phyloP scores from a whole-genome alignment of 805 yeast genomes.

The Kluyveromyces siamensis region DNA sequence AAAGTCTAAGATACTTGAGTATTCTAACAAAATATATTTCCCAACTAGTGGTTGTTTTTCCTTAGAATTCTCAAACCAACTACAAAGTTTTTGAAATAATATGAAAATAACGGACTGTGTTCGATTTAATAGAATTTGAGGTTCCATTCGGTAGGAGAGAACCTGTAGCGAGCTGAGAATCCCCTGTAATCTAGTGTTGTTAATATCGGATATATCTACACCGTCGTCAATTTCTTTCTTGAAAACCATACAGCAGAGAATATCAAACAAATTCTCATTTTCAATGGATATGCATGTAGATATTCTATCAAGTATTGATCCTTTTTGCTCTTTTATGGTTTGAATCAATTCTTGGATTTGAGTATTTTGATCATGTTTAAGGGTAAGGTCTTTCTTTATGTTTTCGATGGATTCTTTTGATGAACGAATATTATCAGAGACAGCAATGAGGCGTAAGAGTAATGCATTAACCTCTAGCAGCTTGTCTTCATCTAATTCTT shows the following conservation, averaged over 20 bases:
- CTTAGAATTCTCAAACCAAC: background rate
- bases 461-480: background rate
- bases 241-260: constrained; percentile 9
- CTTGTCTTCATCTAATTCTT: background rate
- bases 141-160: constrained; percentile 15
- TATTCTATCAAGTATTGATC: constrained; percentile 6
- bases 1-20: constrained; percentile 14
- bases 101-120: constrained; percentile 18
- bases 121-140: constrained; percentile 10
- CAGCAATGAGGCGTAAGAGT: background rate
- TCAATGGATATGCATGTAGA: background rate
- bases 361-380: background rate
- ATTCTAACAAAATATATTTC: constrained; percentile 8
- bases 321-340: background rate
- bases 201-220: background rate
- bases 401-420: background rate
- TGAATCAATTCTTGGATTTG: background rate
- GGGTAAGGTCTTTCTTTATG: background rate
- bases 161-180: constrained; percentile 6
- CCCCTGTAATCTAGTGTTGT: background rate
- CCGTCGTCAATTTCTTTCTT: constrained; percentile 1
- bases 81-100: constrained; percentile 4
- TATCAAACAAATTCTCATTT: constrained; percentile 13
- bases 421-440: background rate
- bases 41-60: background rate